phyloP scores from a whole-genome alignment of 129 eudicot genomes.

The Logfia minima region DNA sequence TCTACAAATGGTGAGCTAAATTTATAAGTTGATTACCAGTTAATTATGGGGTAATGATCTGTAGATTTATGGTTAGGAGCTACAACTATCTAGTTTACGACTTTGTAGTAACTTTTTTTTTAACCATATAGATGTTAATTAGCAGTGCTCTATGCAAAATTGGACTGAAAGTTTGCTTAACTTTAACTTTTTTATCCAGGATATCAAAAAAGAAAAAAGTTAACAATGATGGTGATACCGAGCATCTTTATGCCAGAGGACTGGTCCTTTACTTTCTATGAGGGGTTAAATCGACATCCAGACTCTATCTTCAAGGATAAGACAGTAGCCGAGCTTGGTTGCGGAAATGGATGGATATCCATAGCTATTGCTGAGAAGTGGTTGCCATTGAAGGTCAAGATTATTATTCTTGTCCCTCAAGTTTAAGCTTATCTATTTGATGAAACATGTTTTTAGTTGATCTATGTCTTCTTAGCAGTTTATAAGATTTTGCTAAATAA shows the following conservation, averaged over 20 bases:
- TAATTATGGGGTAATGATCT: background rate
- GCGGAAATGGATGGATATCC: constrained; percentile 99
- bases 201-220: constrained; percentile 62
- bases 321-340: constrained; percentile 91
- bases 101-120: background rate
- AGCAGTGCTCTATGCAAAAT: background rate
- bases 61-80: background rate
- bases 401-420: constrained; percentile 5
- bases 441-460: background rate
- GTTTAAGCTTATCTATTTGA: constrained; percentile 6
- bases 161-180: background rate
- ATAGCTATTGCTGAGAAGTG: constrained; percentile 96
- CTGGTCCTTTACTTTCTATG: constrained; percentile 95
- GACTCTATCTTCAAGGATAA: constrained; percentile 88
- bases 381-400: constrained; percentile 69
- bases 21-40: background rate
- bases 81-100: too few species aligned
- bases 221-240: constrained; percentile 94
- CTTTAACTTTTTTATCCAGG: constrained; percentile 37
- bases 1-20: background rate
- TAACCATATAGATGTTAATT: background rate
- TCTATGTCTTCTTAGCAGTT: constrained; percentile 6
- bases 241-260: constrained; percentile 97
- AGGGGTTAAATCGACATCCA: constrained; percentile 89
- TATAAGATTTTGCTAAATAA: constrained; percentile 11